These are phyloP conservation scores for Coemansia sp. DNA, from an alignment of 192 early-diverging fungal genomes.

Conservation along the genomic window DNA sequence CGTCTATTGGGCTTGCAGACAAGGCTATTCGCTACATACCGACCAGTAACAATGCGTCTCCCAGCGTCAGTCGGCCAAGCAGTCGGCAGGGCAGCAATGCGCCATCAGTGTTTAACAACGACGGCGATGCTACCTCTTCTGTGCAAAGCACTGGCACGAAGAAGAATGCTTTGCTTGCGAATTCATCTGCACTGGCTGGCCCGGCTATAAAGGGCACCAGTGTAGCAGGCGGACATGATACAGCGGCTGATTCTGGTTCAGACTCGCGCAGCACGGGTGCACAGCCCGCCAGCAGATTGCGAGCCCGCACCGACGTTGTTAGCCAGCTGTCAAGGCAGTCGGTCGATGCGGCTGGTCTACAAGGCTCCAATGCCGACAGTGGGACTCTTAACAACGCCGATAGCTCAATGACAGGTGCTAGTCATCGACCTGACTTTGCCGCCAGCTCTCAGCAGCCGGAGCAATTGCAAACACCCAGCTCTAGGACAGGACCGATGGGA, in stretches of 20 bases:
- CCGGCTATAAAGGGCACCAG: background rate
- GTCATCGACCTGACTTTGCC: background rate
- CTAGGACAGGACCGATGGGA: background rate
- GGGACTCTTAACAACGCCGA: background rate
- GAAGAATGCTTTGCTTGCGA: background rate
- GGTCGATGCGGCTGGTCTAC: background rate
- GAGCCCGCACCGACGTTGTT: constrained; percentile 20
- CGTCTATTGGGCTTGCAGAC: constrained; percentile 24
- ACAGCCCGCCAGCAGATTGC: constrained; percentile 31
- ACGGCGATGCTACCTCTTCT: background rate
- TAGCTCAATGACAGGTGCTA: background rate
- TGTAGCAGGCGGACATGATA: background rate
- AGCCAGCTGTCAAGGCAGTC: background rate
- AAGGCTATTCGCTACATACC: constrained; percentile 8
- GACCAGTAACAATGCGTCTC: constrained; percentile 26
- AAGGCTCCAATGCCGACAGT: background rate
- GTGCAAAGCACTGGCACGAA: background rate
- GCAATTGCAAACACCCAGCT: background rate
- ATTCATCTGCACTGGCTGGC: background rate
- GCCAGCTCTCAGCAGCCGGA: background rate
- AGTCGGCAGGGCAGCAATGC: constrained; percentile 48
- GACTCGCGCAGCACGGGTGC: constrained; percentile 10
- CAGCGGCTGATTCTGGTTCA: background rate
- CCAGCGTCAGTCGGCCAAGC: constrained; percentile 33
- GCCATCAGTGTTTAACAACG: constrained; percentile 30